A percentile compares a stretch with the other conserved stretches of the same genome.
Conservation (phyloP, 1,284 basidiomycete genomes). For the Acaromyces ingoldii region DNA sequence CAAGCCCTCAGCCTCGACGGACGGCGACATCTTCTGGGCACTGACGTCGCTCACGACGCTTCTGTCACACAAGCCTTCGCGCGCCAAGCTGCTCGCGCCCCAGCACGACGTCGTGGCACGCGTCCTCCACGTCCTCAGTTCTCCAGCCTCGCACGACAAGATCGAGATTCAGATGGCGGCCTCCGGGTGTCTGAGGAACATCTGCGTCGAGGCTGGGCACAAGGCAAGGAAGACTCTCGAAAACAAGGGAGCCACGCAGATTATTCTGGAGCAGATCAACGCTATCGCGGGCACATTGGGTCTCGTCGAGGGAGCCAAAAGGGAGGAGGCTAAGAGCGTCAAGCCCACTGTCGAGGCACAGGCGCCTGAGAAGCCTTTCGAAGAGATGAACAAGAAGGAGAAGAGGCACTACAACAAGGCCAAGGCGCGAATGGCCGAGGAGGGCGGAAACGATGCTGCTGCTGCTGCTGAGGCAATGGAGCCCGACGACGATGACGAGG, state of each 20-base stretch:
- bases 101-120: constrained; percentile 34
- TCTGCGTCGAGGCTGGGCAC: constrained; percentile 41
- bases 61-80: constrained; percentile 22
- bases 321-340: not conserved
- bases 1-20: constrained; percentile 12
- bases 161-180: constrained; percentile 44
- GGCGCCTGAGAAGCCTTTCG: constrained; percentile 28
- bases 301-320: not conserved
- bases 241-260: constrained; percentile 28
- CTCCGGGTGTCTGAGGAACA: constrained; percentile 44
- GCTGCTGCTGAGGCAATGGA: constrained; percentile 8
- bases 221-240: constrained; percentile 31
- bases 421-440: not conserved
- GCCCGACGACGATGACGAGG: constrained; percentile 10
- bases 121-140: constrained; percentile 19
- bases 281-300: not conserved
- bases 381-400: constrained; percentile 50
- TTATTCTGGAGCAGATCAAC: constrained; percentile 17
- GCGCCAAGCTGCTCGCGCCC: constrained; percentile 19
- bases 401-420: constrained; percentile 39
- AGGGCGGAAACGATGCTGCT: constrained; percentile 11
- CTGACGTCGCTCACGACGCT: constrained; percentile 40
- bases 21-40: constrained; percentile 44
- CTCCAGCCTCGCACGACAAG: too few species aligned
- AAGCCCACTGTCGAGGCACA: not conserved